Base-by-base conservation (phyloP, 768 basidiomycete genomes). In the Pisolithus sp. region DNA sequence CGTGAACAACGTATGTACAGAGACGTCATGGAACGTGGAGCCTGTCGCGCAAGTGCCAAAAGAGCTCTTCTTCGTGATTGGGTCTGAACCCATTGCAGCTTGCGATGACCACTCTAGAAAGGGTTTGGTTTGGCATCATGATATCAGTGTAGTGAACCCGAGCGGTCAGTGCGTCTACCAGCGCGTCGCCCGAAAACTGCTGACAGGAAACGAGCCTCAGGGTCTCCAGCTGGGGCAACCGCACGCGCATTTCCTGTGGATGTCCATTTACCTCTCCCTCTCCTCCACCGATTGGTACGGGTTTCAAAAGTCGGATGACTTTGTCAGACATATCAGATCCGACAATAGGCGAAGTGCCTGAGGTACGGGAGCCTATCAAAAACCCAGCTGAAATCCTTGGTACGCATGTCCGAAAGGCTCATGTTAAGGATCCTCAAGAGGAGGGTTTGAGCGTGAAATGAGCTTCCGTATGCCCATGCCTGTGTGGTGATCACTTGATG, bases 381-480 rank as follows among this genome's bases (percentile, higher is more conserved):
- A 45, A 81, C 71, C 69, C 81, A 86, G 28, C 59, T 63, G 61
- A 90, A 90, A 62, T 90, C 88, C 68, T 88, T 89, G 30, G 86
- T 89, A 42, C 86, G 83, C 80, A 88, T 83, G 68, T 89, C 88
- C 49, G 84, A 83, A 58, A 82, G 85, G 59, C 89, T 83, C 87
- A 90, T 89, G 61, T 84, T 78, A 21, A 89, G 76, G 30, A 81
- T 65, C 45, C n/a, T 74, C 73, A 38, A 90, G 68, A 13, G 84
- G 84, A 2, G 88, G 88, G 46, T 70, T 70, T 51, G 76, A 83
- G 9, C 83, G 78, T 8, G 68, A 60, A 30, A 89, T 74, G 50
- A 90, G 76, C 42, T 70, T 75, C 26, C 88, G 81, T 20, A 90
- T 68, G 10, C 88, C 88, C 85, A 89, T 86, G 20, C 88, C 88